Evolutionary conservation across 192 early-diverging fungal genomes (phyloP), one percentile per base, ranked within the genome.

Genomic region (Entrophospora sp.): DNA sequence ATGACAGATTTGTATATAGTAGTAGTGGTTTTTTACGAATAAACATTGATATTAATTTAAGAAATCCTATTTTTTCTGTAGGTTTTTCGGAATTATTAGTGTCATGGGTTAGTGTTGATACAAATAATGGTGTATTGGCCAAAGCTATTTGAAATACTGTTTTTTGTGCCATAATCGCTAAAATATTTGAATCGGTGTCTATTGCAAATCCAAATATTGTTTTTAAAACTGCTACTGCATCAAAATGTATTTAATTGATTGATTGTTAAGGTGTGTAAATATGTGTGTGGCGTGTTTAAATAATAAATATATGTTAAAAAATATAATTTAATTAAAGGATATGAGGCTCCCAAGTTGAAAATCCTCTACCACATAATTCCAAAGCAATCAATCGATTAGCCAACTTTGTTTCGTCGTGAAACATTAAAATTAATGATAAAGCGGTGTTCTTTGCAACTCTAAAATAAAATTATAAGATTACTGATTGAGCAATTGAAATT

Each of bases 1-100:
- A 67, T 5, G 84, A 67, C 6, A 92, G 69, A 68, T 82, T 78
- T 1, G 75, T 67, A 69, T 87, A 82, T 0, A 92, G 63, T 6
- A 93, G 48, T 5, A 79, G 28, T 0, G 91, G 91, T 71, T 84
- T 85, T 86, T 89, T 92, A 32, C 78, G 73, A 30, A 90, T 84
- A 73, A 93, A 87, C 51, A 85, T 73, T 0, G 84, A 84, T 36
- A 93, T 78, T 1, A 92, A 68, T 66, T 83, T 88, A 37, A 93
- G 68, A 37, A 78, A 71, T 0, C 79, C 79, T 0, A 77, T 59
- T 28, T 85, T 71, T 28, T 93, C 89, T 4, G 69, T 44, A 9
- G 77, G 59, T 25, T 61, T 82, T 52, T 85, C 88, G 7, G 85
- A 75, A 68, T 92, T 81, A 57, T 83, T 76, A 22, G 89, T 80